Percentiles rank a stretch among this genome's conserved stretches.
These are phyloP conservation scores for Eutrema yunnanense DNA, from an alignment of 345 rosid species.

Conservation along the genomic window DNA sequence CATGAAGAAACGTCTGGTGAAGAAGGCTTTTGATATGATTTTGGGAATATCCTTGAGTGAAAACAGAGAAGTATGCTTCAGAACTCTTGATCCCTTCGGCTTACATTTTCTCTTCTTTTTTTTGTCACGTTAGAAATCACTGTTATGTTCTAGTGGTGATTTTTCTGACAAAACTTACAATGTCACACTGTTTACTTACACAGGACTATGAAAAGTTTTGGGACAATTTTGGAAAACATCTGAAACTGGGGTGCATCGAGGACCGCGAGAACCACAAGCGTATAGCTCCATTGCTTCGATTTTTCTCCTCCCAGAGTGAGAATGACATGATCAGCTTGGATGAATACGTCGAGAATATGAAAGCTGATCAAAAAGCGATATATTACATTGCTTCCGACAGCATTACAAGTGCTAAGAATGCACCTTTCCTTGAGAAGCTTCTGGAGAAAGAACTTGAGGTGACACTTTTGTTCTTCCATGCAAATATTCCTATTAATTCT, in stretches of 20 bases:
- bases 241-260: slow-evolving; percentile 92
- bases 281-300: slow-evolving; percentile 88
- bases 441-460: slow-evolving; percentile 81
- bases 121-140: not conserved
- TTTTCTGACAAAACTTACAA: not conserved
- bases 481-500: not conserved
- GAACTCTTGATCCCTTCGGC: not conserved
- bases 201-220: slow-evolving; percentile 96
- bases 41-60: slow-evolving; percentile 87
- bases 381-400: slow-evolving; percentile 90
- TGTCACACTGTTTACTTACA: slow-evolving; percentile 1
- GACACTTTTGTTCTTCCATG: not conserved
- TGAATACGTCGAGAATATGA: slow-evolving; percentile 97
- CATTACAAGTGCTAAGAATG: slow-evolving; percentile 73
- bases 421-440: slow-evolving; percentile 96
- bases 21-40: slow-evolving; percentile 96
- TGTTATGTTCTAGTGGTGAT: not conserved
- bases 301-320: slow-evolving; percentile 96
- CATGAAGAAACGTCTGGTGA: slow-evolving; percentile 87
- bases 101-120: not conserved
- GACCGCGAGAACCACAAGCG: slow-evolving; percentile 98
- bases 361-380: slow-evolving; percentile 88
- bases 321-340: slow-evolving; percentile 90
- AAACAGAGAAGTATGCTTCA: slow-evolving; percentile 61
- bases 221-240: slow-evolving; percentile 83